Percentiles rank a stretch among this genome's conserved stretches.
These are phyloP conservation scores for Rhodotorula sp. DNA, from an alignment of 1,284 basidiomycete species.

Conservation along the genomic window DNA sequence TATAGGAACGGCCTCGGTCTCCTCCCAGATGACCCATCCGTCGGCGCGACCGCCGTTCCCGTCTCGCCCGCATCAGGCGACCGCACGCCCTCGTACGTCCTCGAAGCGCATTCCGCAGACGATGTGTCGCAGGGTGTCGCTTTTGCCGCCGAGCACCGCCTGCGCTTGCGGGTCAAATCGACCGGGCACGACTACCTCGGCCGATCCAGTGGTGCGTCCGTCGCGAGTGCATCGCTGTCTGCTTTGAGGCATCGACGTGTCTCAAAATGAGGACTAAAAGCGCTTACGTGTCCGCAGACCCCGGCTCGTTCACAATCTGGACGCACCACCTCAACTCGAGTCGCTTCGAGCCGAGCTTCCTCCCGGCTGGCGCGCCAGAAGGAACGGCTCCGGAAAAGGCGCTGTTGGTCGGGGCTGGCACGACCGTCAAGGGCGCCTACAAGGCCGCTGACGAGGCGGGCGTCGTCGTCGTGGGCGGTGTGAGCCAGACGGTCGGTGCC, in stretches of 20 bases:
- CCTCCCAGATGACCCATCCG: neutral
- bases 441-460: conserved; percentile 20
- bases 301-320: conserved; percentile 28
- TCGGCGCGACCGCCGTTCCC: neutral
- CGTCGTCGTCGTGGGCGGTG: conserved; percentile 20
- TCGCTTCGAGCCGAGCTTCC: neutral
- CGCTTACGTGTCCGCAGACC: too few relatives aligned
- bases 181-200: conserved; percentile 37
- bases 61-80: neutral
- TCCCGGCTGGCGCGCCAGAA: conserved; percentile 12
- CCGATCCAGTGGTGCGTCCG: neutral
- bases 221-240: too few relatives aligned
- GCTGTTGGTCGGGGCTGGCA: conserved; percentile 11
- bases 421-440: conserved; percentile 15
- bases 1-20: conserved; percentile 4
- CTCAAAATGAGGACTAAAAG: too few relatives aligned
- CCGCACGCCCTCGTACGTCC: conserved; percentile 26
- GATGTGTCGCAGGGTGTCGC: conserved; percentile 21
- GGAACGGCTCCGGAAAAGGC: neutral
- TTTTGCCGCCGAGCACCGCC: conserved; percentile 13
- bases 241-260: too few relatives aligned
- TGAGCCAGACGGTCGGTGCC: conserved; percentile 22
- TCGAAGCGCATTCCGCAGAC: conserved; percentile 5
- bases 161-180: conserved; percentile 24
- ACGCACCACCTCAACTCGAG: conserved; percentile 10